phyloP scores from a whole-genome alignment of 371 early-diverging fungal species.

The Mortierella sp. region DNA sequence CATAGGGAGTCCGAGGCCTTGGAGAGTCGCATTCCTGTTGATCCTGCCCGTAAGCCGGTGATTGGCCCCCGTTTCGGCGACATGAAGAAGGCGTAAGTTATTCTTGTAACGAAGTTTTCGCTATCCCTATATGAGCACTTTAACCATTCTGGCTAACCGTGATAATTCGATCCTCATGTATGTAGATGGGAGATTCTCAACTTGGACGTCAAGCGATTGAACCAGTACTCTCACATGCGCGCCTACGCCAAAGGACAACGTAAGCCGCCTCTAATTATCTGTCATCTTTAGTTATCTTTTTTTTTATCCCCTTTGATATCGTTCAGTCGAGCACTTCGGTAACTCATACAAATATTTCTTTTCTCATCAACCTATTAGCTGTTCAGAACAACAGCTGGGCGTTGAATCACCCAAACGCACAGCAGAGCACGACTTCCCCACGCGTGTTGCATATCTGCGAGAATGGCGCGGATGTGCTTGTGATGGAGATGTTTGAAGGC shows the following conservation, averaged over 20 bases:
- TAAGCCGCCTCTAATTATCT: conserved; percentile 2
- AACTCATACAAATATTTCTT: background rate
- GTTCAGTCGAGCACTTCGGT: background rate
- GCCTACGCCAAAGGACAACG: conserved; percentile 36
- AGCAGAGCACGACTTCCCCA: conserved; percentile 36
- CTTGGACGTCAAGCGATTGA: conserved; percentile 51
- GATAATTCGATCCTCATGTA: background rate
- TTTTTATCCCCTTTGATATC: background rate
- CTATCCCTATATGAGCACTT: background rate
- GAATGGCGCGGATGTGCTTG: conserved; percentile 67
- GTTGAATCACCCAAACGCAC: conserved; percentile 41
- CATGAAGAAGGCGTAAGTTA: conserved; percentile 52
- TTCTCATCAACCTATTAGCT: conserved; percentile 5
- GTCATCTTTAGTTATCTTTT: background rate
- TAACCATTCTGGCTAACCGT: background rate
- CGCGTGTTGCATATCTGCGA: conserved; percentile 64
- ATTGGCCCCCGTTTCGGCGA: conserved; percentile 33
- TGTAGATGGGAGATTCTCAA: conserved; percentile 56
- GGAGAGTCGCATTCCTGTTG: background rate
- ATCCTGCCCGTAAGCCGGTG: conserved; percentile 4
- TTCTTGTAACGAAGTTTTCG: no score
- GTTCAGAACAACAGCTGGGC: conserved; percentile 45
- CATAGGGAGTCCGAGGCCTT: background rate
- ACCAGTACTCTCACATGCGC: conserved; percentile 43
- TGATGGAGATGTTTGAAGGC: conserved; percentile 65